Conservation (phyloP, 179 eudicot genomes). For the Silene noctiflora region DNA sequence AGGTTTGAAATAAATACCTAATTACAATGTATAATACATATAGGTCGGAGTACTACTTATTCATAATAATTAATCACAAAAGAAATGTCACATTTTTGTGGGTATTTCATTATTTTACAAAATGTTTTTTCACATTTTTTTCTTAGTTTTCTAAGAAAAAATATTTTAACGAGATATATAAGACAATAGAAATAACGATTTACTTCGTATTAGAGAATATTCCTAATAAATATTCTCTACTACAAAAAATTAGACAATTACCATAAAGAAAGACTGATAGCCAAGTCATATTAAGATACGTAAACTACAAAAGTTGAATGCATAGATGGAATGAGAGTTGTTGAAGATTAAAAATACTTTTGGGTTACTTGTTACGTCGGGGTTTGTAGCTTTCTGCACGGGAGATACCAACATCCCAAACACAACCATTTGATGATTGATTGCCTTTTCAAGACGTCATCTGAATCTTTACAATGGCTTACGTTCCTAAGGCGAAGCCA, state of each 20-base stretch:
- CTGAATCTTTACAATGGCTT: neutral
- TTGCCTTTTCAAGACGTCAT: slow-evolving; percentile 5
- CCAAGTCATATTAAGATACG: slow-evolving; percentile 18
- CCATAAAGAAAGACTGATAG: slow-evolving; percentile 22
- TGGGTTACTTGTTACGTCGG: slow-evolving; percentile 19
- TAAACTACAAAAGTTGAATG: slow-evolving; percentile 14
- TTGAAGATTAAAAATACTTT: neutral
- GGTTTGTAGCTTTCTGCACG: neutral
- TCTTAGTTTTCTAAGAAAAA: neutral
- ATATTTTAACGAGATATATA: too few relatives aligned
- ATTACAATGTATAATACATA: too few relatives aligned
- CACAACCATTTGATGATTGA: neutral
- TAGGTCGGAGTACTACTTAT: too few relatives aligned
- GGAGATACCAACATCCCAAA: slow-evolving; percentile 19
- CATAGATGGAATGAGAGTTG: neutral
- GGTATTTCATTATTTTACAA: too few relatives aligned
- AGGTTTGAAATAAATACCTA: too few relatives aligned
- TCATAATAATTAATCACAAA: too few relatives aligned
- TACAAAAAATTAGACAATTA: neutral
- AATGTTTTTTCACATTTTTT: too few relatives aligned
- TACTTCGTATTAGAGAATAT: too few relatives aligned
- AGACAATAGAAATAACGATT: too few relatives aligned
- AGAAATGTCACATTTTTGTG: too few relatives aligned
- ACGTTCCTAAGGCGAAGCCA: too few relatives aligned
- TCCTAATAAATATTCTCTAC: too few relatives aligned